Percentiles rank a stretch among this genome's conserved stretches.
phyloP scores from a whole-genome alignment of 129 eudicot species.

The Lonicera japonica region DNA sequence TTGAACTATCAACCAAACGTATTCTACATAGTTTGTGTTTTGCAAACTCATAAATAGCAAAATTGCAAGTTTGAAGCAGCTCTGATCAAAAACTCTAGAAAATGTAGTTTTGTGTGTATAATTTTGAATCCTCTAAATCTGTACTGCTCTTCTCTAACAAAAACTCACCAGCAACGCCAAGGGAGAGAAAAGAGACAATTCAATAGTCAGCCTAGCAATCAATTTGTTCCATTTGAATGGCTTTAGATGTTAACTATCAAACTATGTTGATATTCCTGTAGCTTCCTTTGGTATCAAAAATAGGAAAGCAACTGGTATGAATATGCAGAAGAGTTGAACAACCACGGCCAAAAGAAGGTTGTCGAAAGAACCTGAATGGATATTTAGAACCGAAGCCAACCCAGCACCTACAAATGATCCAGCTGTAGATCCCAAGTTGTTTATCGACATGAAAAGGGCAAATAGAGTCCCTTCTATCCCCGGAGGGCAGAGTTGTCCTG shows the following conservation, averaged over 20 bases:
- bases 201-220: not conserved
- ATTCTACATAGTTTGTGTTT: not conserved
- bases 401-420: constrained; percentile 89
- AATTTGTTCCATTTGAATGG: not conserved
- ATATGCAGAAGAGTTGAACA: constrained; percentile 69
- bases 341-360: constrained; percentile 59
- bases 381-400: constrained; percentile 70
- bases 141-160: not conserved
- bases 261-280: constrained; percentile 79
- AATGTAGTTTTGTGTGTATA: not conserved
- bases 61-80: not conserved
- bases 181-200: not conserved
- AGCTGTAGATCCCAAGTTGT: constrained; percentile 77
- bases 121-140: not conserved
- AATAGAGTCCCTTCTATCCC: constrained; percentile 97
- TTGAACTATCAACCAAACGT: not conserved
- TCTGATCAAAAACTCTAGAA: not conserved
- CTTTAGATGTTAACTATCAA: not conserved
- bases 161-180: constrained; percentile 1
- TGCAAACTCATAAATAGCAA: not conserved
- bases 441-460: constrained; percentile 96
- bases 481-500: constrained; percentile 98
- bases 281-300: constrained; percentile 96
- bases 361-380: constrained; percentile 84
- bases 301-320: constrained; percentile 62